Conservation (phyloP, 192 early-diverging fungal genomes). For the Entomortierella beljakovae region DNA sequence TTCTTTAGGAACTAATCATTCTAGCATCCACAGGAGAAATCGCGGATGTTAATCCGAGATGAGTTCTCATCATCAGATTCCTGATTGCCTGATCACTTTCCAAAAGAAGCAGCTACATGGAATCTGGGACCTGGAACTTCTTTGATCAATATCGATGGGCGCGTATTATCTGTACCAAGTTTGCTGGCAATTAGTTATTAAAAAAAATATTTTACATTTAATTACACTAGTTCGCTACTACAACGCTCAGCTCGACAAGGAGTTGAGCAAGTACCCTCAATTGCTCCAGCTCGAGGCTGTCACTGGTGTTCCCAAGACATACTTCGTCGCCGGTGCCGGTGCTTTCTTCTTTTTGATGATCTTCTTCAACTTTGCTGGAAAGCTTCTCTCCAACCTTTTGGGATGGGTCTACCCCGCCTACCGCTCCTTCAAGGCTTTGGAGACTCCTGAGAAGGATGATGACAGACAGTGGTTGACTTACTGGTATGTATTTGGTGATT, state of each 20-base stretch:
- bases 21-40: neutral
- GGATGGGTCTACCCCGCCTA: conserved; percentile 97
- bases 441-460: conserved; percentile 79
- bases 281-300: conserved; percentile 76
- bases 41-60: neutral
- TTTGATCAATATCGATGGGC: neutral
- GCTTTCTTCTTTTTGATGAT: conserved; percentile 77
- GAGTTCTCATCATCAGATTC: neutral
- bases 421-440: conserved; percentile 93
- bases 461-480: conserved; percentile 94
- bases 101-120: neutral
- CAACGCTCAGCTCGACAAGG: conserved; percentile 74
- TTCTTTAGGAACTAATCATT: neutral
- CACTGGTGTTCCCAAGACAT: conserved; percentile 93
- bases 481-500: conserved; percentile 61
- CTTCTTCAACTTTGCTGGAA: conserved; percentile 89
- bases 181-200: too few species aligned
- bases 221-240: conserved; percentile 46
- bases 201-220: conserved; percentile 19
- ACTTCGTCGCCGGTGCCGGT: conserved; percentile 75
- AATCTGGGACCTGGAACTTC: neutral
- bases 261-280: conserved; percentile 75
- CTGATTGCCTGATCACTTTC: neutral
- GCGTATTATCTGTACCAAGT: too few species aligned
- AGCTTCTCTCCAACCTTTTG: conserved; percentile 83